Conservation (phyloP, 1,284 basidiomycete genomes). For the Malassezia caprae region DNA sequence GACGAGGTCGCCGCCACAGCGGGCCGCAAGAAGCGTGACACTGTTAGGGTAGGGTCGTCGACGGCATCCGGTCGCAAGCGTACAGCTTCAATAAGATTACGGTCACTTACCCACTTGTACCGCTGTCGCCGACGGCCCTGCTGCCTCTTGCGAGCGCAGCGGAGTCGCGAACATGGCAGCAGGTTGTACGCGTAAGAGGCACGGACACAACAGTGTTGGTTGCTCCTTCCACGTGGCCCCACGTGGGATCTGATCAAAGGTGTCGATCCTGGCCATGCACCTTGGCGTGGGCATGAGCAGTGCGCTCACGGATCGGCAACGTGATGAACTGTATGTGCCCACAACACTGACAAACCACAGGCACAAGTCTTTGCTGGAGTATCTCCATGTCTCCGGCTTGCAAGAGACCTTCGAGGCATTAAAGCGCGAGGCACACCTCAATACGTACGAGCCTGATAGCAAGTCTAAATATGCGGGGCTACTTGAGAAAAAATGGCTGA, state of each 20-base stretch:
- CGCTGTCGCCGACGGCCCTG: background rate
- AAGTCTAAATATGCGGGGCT: conserved; percentile 72
- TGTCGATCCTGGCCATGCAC: background rate
- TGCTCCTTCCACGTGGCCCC: conserved; percentile 6
- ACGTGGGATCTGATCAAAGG: conserved; percentile 1
- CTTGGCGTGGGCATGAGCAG: conserved; percentile 21
- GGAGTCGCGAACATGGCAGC: background rate
- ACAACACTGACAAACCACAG: conserved; percentile 50
- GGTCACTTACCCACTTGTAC: conserved; percentile 13
- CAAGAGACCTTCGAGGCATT: conserved; percentile 59
- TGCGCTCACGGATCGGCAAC: conserved; percentile 63
- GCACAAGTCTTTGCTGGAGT: conserved; percentile 74
- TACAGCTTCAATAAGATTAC: conserved; percentile 1
- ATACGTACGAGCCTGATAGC: conserved; percentile 66
- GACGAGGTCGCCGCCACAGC: conserved; percentile 1
- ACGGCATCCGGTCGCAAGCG: conserved; percentile 14
- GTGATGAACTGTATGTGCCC: conserved; percentile 61
- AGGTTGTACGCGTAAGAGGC: background rate
- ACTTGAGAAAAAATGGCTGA: conserved; percentile 90
- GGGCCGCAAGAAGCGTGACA: conserved; percentile 12
- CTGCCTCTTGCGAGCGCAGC: background rate
- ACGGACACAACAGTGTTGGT: background rate
- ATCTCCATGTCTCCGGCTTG: conserved; percentile 62
- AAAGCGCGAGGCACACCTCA: conserved; percentile 53
- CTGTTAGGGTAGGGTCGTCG: background rate